Evolutionary conservation across 192 early-diverging fungal species (phyloP).

Genomic region (Coemansia sp.): DNA sequence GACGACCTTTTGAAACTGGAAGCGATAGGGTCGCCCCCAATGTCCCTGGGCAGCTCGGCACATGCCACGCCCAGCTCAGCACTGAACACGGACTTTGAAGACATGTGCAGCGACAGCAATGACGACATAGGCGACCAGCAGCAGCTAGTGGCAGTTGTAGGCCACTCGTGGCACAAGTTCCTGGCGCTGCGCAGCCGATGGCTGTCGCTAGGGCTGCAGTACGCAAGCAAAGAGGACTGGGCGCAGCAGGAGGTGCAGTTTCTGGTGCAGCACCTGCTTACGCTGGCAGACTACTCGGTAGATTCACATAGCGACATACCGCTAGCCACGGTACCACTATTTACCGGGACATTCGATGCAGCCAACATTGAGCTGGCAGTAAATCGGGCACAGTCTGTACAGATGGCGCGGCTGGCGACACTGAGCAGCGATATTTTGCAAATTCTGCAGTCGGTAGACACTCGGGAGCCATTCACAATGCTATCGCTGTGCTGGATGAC

Average conservation of each 20-base stretch:
- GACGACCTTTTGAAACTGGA: neutral
- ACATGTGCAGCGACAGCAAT: slow-evolving; percentile 7
- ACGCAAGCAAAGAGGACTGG: slow-evolving; percentile 41
- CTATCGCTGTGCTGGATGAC: slow-evolving; percentile 40
- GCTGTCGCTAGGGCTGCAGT: slow-evolving; percentile 39
- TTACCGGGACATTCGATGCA: slow-evolving; percentile 32
- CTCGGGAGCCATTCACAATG: slow-evolving; percentile 31
- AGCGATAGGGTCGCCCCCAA: slow-evolving; percentile 13
- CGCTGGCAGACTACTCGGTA: slow-evolving; percentile 17
- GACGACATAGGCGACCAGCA: slow-evolving; percentile 14
- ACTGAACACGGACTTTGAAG: slow-evolving; percentile 32
- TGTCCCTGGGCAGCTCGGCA: slow-evolving; percentile 6
- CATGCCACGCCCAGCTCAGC: slow-evolving; percentile 21
- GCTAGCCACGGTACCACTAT: slow-evolving; percentile 26
- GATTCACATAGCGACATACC: slow-evolving; percentile 5
- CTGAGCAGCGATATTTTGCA: slow-evolving; percentile 23
- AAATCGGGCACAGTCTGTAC: slow-evolving; percentile 12
- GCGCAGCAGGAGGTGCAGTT: slow-evolving; percentile 30
- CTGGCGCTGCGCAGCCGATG: slow-evolving; percentile 36
- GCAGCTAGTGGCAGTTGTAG: slow-evolving; percentile 29
- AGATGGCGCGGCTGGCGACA: slow-evolving; percentile 7
- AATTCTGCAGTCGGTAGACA: slow-evolving; percentile 19
- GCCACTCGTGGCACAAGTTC: slow-evolving; percentile 52
- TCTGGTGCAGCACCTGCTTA: slow-evolving; percentile 28
- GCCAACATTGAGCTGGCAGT: slow-evolving; percentile 35